Percentiles rank a stretch among this genome's conserved stretches.
Conservation (phyloP, 495 filamentous ascomycete species). For the Penicillium flavigenum region DNA sequence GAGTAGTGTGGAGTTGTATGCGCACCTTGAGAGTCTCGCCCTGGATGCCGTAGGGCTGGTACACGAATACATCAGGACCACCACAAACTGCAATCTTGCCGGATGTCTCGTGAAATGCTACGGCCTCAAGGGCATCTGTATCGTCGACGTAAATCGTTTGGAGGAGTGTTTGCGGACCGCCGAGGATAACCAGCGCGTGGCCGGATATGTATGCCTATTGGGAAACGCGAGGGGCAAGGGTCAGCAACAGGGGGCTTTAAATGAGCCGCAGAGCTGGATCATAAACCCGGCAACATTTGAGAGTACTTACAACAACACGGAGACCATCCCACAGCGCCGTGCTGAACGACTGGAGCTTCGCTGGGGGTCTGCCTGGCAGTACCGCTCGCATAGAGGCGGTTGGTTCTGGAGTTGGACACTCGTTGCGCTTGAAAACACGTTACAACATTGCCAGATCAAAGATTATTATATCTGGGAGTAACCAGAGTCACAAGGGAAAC, state of each 20-base stretch:
- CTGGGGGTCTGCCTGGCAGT: constrained; percentile 86
- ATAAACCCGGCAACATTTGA: not conserved
- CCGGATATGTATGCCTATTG: constrained; percentile 83
- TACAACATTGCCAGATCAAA: constrained; percentile 42
- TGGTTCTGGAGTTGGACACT: constrained; percentile 29
- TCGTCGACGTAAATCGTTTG: constrained; percentile 92
- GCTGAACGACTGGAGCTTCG: constrained; percentile 85
- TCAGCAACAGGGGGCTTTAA: constrained; percentile 15
- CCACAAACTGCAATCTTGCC: constrained; percentile 83
- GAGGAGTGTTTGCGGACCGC: constrained; percentile 68
- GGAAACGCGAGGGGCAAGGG: constrained; percentile 15
- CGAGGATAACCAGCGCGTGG: constrained; percentile 79
- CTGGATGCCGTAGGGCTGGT: constrained; percentile 70
- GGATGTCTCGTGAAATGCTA: constrained; percentile 74
- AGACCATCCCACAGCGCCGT: constrained; percentile 79
- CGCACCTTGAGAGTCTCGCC: constrained; percentile 59
- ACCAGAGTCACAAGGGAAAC: constrained; percentile 4
- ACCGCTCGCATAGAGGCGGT: constrained; percentile 67
- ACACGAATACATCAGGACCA: constrained; percentile 65
- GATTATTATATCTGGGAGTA: not conserved
- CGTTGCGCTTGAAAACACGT: constrained; percentile 28
- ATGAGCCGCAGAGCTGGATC: constrained; percentile 6
- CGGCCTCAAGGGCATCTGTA: constrained; percentile 64
- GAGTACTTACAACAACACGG: constrained; percentile 68
- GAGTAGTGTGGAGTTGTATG: constrained; percentile 10